A percentile compares a stretch with the other conserved stretches of the same genome.
phyloP scores from a whole-genome alignment of 345 rosid genomes.

The Euphorbia tirucalli region DNA sequence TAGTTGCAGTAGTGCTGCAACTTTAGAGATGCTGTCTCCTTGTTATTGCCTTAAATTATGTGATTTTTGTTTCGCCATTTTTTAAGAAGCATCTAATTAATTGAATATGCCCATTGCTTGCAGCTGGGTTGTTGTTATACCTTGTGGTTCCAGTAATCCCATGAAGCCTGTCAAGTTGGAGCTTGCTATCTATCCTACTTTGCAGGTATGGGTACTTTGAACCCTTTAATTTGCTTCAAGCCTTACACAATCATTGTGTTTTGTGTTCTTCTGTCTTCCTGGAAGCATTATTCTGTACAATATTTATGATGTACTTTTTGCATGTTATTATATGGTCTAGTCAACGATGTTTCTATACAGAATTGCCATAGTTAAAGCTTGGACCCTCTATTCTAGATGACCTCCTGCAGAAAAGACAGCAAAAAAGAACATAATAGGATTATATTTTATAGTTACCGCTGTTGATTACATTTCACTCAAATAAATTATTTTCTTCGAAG shows the following conservation, averaged over 20 bases:
- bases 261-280: neutral
- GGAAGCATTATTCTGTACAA: neutral
- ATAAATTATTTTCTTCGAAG: neutral
- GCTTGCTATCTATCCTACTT: slow-evolving; percentile 21
- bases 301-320: neutral
- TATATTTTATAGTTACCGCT: neutral
- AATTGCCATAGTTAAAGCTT: neutral
- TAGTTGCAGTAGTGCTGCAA: too few species aligned
- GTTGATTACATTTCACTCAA: neutral
- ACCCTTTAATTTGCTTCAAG: slow-evolving; percentile 8
- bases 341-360: neutral
- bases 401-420: neutral
- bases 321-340: neutral
- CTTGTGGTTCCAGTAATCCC: slow-evolving; percentile 19
- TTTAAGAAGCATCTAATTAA: neutral
- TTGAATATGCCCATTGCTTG: neutral
- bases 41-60: neutral
- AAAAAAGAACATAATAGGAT: neutral
- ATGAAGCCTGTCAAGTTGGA: slow-evolving; percentile 17
- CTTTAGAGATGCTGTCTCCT: too few species aligned
- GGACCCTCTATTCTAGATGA: neutral
- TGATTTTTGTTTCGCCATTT: slow-evolving; percentile 2
- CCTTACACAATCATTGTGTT: neutral
- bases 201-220: slow-evolving; percentile 15
- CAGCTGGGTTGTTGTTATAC: slow-evolving; percentile 30